Evolutionary conservation across 1,139 yeast genomes (phyloP).

Genomic region (Geotrichum siamense): DNA sequence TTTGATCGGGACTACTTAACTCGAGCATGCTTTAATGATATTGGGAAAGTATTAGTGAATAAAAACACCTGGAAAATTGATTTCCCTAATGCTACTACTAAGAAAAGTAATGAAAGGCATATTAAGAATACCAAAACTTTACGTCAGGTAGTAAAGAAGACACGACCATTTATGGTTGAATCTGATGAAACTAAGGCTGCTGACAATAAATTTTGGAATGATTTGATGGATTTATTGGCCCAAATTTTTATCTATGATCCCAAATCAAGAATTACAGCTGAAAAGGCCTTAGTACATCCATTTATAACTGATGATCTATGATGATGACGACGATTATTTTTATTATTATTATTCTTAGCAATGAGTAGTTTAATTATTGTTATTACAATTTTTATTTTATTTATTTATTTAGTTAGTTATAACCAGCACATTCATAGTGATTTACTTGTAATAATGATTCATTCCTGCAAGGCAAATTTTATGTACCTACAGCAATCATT

Average conservation of each 20-base stretch:
- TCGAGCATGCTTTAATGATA: constrained; percentile 25
- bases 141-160: constrained; percentile 35
- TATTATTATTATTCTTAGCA: too few species aligned
- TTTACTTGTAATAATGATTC: too few species aligned
- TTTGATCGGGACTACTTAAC: constrained; percentile 29
- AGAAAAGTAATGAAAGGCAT: constrained; percentile 40
- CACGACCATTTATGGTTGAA: constrained; percentile 19
- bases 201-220: constrained; percentile 39
- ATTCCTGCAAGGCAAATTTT: too few species aligned
- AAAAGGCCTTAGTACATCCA: constrained; percentile 70
- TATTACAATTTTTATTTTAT: too few species aligned
- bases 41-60: constrained; percentile 24
- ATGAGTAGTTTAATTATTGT: too few species aligned
- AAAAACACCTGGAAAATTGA: constrained; percentile 21
- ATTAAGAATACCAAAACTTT: constrained; percentile 49
- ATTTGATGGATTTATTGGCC: constrained; percentile 50
- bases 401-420: too few species aligned
- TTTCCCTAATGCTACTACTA: constrained; percentile 37
- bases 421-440: too few species aligned
- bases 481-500: too few species aligned
- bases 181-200: constrained; percentile 10
- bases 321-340: too few species aligned
- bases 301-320: constrained; percentile 28
- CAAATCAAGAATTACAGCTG: constrained; percentile 61
- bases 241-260: constrained; percentile 80